Conservation (phyloP, 352 stramenopile species). For the Phytopythium montanum region DNA sequence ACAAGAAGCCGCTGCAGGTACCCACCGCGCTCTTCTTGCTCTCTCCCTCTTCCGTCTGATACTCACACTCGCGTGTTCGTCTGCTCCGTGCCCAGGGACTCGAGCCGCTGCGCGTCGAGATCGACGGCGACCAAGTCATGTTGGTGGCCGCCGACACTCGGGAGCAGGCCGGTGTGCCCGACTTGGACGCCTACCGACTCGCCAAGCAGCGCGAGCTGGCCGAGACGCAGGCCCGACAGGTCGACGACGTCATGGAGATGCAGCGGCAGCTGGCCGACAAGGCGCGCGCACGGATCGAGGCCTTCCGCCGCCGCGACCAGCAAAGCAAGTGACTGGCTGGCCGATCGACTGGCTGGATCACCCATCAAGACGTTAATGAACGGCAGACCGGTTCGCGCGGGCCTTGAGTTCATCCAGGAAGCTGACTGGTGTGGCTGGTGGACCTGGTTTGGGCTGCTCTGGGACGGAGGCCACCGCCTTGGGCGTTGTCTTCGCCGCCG, state of each 20-base stretch:
- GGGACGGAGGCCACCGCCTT: conserved; percentile 10
- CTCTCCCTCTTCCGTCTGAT: background rate
- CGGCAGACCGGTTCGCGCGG: conserved; percentile 8
- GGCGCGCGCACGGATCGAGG: conserved; percentile 44
- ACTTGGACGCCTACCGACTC: conserved; percentile 30
- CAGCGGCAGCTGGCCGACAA: conserved; percentile 53
- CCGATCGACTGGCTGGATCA: background rate
- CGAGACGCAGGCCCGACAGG: conserved; percentile 29
- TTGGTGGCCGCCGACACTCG: conserved; percentile 17
- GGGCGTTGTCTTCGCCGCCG: conserved; percentile 8
- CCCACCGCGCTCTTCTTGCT: background rate
- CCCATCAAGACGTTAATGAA: background rate
- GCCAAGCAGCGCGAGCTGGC: conserved; percentile 44
- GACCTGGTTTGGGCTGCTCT: conserved; percentile 31
- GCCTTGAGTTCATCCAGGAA: conserved; percentile 40
- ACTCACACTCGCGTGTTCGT: background rate
- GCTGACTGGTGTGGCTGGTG: conserved; percentile 7
- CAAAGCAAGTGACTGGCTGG: background rate
- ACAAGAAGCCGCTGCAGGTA: conserved; percentile 13
- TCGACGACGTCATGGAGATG: conserved; percentile 46
- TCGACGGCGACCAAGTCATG: conserved; percentile 45
- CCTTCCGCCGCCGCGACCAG: conserved; percentile 10
- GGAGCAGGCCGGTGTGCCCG: conserved; percentile 13
- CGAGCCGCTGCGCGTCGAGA: conserved; percentile 28
- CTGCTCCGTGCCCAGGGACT: conserved; percentile 21